A percentile compares a stretch with the other conserved stretches of the same genome.
These are phyloP conservation scores for Raphidocelis subcapitata DNA, from an alignment of 139 green algal genomes.

Conservation along the genomic window DNA sequence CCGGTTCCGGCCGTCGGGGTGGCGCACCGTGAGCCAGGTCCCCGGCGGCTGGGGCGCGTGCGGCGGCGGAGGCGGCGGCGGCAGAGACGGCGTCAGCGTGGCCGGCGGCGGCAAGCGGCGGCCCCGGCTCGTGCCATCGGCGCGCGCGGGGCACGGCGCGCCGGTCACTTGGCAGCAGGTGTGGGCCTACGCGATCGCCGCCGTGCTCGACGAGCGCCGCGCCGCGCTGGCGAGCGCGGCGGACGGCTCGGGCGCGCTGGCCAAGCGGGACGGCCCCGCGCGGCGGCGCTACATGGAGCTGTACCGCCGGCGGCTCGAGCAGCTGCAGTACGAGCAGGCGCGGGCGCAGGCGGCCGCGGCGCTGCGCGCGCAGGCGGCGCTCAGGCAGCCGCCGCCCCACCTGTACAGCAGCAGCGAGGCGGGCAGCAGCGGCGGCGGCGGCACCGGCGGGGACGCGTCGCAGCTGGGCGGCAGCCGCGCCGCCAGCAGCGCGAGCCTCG, in stretches of 20 bases:
- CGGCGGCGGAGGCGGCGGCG: background rate
- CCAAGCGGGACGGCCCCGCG: too few relatives aligned
- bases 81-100: background rate
- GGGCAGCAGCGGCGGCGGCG: background rate
- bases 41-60: background rate
- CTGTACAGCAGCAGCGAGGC: background rate
- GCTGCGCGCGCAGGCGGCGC: background rate
- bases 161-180: constrained; percentile 37
- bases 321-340: constrained; percentile 9
- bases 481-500: background rate
- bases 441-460: background rate
- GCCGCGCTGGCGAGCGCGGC: too few relatives aligned
- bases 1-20: constrained; percentile 46
- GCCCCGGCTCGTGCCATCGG: constrained; percentile 3
- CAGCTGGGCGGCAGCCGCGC: background rate
- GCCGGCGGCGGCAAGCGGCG: background rate
- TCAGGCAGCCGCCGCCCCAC: constrained; percentile 1
- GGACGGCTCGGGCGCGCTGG: too few relatives aligned
- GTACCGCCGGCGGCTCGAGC: constrained; percentile 41
- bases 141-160: constrained; percentile 3
- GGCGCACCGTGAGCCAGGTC: constrained; percentile 39
- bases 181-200: constrained; percentile 49
- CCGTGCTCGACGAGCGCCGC: constrained; percentile 41
- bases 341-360: too few relatives aligned
- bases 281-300: constrained; percentile 30